phyloP scores from a whole-genome alignment of 495 filamentous ascomycete species.

The Aspergillus bridgeri region DNA sequence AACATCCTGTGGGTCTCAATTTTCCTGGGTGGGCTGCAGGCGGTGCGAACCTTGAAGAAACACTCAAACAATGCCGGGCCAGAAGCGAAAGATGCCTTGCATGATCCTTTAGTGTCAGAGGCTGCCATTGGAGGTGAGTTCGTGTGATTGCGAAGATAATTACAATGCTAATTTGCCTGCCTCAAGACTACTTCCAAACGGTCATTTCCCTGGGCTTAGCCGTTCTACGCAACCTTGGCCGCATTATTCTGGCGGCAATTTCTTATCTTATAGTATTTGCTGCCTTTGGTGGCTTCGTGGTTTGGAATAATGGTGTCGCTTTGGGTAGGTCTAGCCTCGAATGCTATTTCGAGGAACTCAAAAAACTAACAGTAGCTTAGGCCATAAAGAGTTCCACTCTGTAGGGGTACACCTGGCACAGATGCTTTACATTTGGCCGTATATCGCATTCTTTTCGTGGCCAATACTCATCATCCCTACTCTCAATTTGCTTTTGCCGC shows the following conservation, averaged over 20 bases:
- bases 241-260: conserved; percentile 49
- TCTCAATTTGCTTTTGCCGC: conserved; percentile 39
- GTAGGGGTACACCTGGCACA: conserved; percentile 86
- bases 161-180: conserved; percentile 20
- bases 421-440: conserved; percentile 92
- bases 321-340: conserved; percentile 54
- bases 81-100: conserved; percentile 53
- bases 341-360: not conserved
- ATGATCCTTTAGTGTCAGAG: conserved; percentile 59
- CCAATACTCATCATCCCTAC: conserved; percentile 64
- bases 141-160: not conserved
- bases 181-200: conserved; percentile 56
- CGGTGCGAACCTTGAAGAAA: conserved; percentile 44
- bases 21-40: conserved; percentile 76
- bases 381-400: conserved; percentile 90
- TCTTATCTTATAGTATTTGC: conserved; percentile 67
- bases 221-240: conserved; percentile 46
- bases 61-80: conserved; percentile 25
- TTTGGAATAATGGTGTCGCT: conserved; percentile 88
- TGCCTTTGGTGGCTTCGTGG: conserved; percentile 69
- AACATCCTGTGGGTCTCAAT: conserved; percentile 94
- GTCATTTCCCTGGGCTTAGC: conserved; percentile 58
- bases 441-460: conserved; percentile 82
- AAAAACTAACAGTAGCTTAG: conserved; percentile 34
- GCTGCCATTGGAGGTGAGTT: conserved; percentile 54